Evolutionary conservation across 768 basidiomycete genomes (phyloP).

Genomic region (Hysterangium stoloniferum): DNA sequence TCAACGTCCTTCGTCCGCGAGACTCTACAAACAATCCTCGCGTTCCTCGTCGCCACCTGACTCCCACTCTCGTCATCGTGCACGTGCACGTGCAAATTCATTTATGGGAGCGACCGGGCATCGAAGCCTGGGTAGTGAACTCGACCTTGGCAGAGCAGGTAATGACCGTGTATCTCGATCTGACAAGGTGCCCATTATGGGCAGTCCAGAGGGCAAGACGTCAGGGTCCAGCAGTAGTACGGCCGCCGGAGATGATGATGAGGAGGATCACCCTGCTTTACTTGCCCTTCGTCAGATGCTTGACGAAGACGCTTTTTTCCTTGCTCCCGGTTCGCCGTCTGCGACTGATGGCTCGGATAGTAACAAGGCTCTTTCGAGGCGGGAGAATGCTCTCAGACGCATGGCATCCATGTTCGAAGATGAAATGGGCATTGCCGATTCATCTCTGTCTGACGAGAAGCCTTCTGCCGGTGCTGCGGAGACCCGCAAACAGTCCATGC

Average conservation of each 20-base stretch:
- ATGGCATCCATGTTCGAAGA: not conserved
- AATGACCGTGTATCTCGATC: too few relatives aligned
- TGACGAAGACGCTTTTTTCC: not conserved
- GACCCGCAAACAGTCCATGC: conserved; percentile 7
- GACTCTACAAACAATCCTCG: too few relatives aligned
- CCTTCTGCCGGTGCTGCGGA: not conserved
- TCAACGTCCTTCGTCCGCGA: too few relatives aligned
- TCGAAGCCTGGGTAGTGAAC: not conserved
- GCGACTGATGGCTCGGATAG: not conserved
- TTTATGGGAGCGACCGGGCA: not conserved
- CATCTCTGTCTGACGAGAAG: not conserved
- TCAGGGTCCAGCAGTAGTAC: too few relatives aligned
- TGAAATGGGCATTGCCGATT: too few relatives aligned
- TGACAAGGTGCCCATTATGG: too few relatives aligned
- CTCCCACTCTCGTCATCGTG: too few relatives aligned
- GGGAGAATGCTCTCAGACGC: not conserved
- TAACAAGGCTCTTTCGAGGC: not conserved
- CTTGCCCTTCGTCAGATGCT: not conserved
- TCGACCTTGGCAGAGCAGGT: too few relatives aligned
- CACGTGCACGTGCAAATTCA: too few relatives aligned
- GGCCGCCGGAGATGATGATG: not conserved
- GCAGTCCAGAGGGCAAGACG: too few relatives aligned
- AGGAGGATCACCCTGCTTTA: not conserved
- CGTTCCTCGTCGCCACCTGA: conserved; percentile 7
- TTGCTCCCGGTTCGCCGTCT: not conserved